Evolutionary conservation across 2,329 filamentous ascomycete genomes (phyloP), one percentile per base, ranked within the genome.

Genomic region (Scytalidium sp.): DNA sequence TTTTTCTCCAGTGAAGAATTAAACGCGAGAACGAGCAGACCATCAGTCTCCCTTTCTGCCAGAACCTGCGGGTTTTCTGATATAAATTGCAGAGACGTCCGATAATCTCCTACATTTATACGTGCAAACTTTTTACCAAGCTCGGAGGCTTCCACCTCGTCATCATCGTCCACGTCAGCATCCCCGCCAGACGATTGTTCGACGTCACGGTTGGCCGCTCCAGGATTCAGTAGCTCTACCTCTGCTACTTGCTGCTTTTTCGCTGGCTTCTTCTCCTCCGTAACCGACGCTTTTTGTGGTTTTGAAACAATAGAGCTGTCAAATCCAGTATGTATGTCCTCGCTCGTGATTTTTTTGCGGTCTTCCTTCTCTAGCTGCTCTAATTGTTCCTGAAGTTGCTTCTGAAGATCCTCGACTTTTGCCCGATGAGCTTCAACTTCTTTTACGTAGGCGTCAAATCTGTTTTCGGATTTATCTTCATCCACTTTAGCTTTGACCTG

Each of bases 271-370:
- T 64, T 60, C 13, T 53, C 19, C 9, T 57, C 56, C 19, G 54
- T 47, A 46, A 46, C 51, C 2, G 52, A 36, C 59, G 60, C 4
- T 63, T 56, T 9, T 56, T 57, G 47, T 7, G 75, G 67, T 67
- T 90, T 93, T 61, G 81, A 76, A 47, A 99, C 83, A 58, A 87
- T 81, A 2, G 92, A 95, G 67, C 84, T 93, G 70, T 95, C 85
- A 67, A 99, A 99, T 5, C 94, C 94, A 2, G 87, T 91, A 63
- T 92, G 88, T 60, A 96, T 83, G 58, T 83, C 80, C 57, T 96
- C 92, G 65, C 92, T 97, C 10, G 94, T 99, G 56, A 99, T 99
- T 74, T 97, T 97, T 66, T 80, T 83, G 52, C 79, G 74, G 59
- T 96, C 92, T 57, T 94, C 88, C 67, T 85, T 87, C 72, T 97